Conservation (phyloP, 2,329 filamentous ascomycete species). For the Alternaria sp. region DNA sequence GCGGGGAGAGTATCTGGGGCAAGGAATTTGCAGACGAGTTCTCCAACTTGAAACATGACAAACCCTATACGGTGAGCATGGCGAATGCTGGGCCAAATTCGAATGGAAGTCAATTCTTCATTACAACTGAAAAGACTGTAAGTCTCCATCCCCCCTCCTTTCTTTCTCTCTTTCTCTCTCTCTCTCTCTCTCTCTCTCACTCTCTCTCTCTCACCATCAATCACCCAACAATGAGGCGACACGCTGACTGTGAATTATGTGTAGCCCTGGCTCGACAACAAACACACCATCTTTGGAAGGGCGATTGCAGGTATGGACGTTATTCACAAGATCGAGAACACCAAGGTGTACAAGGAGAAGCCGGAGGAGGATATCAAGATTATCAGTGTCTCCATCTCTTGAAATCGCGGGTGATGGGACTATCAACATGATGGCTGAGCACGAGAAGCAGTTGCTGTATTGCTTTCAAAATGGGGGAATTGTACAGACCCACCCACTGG, state of each 20-base stretch:
- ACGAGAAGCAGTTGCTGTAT: neutral
- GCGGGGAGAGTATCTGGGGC: conserved; percentile 93
- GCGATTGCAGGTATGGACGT: conserved; percentile 92
- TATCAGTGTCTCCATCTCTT: conserved; percentile 73
- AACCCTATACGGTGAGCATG: conserved; percentile 96
- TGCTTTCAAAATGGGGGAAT: neutral
- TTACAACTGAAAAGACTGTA: conserved; percentile 95
- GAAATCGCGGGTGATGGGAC: neutral
- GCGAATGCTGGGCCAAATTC: conserved; percentile 96
- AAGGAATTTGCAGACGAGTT: conserved; percentile 94
- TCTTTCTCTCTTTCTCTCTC: too few relatives aligned
- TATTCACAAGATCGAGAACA: conserved; percentile 94
- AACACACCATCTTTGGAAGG: conserved; percentile 95
- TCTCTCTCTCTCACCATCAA: neutral
- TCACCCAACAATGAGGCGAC: neutral
- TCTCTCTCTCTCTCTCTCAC: neutral
- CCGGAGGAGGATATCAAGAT: conserved; percentile 98
- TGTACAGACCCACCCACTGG: neutral
- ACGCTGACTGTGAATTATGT: conserved; percentile 35
- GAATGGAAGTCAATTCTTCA: conserved; percentile 97
- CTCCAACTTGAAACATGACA: conserved; percentile 88
- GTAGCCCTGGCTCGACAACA: conserved; percentile 91
- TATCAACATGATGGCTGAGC: neutral
- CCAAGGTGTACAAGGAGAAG: conserved; percentile 87
- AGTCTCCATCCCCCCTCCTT: conserved; percentile 47